Evolutionary conservation across 1,139 yeast genomes (phyloP).

Genomic region (Eremothecium cymbalariae): DNA sequence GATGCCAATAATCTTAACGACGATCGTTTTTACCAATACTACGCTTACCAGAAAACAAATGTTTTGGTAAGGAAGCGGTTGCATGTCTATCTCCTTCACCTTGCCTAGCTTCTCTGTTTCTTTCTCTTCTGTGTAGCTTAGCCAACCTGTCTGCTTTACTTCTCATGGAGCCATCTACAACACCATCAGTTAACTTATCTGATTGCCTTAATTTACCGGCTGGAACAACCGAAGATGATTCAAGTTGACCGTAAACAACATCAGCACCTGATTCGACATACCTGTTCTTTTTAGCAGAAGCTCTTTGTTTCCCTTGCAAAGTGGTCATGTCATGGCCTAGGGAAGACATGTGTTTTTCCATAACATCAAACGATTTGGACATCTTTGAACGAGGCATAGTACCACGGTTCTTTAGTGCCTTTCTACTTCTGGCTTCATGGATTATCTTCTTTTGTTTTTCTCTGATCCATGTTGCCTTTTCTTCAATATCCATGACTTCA

Average conservation of each 20-base stretch:
- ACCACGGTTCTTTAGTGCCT: slow-evolving; percentile 79
- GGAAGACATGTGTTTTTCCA: slow-evolving; percentile 83
- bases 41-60: slow-evolving; percentile 92
- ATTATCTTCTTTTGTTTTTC: slow-evolving; percentile 91
- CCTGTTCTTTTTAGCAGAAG: slow-evolving; percentile 36
- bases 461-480: slow-evolving; percentile 92
- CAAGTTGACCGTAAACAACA: slow-evolving; percentile 46
- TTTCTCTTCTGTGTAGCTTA: slow-evolving; percentile 85
- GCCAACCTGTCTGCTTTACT: slow-evolving; percentile 81
- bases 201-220: slow-evolving; percentile 50
- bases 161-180: slow-evolving; percentile 72
- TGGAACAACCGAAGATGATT: slow-evolving; percentile 26
- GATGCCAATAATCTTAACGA: slow-evolving; percentile 36
- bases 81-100: slow-evolving; percentile 96
- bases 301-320: slow-evolving; percentile 44
- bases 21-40: slow-evolving; percentile 80
- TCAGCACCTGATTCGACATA: slow-evolving; percentile 63
- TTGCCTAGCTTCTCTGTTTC: slow-evolving; percentile 84
- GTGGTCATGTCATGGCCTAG: slow-evolving; percentile 81
- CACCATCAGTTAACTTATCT: slow-evolving; percentile 82
- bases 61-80: slow-evolving; percentile 82
- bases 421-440: slow-evolving; percentile 78
- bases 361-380: slow-evolving; percentile 63
- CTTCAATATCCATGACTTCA: slow-evolving; percentile 64
- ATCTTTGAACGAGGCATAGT: slow-evolving; percentile 88